Evolutionary conservation across 2,329 filamentous ascomycete genomes (phyloP).

Genomic region (Ceratocystis harringtonii): DNA sequence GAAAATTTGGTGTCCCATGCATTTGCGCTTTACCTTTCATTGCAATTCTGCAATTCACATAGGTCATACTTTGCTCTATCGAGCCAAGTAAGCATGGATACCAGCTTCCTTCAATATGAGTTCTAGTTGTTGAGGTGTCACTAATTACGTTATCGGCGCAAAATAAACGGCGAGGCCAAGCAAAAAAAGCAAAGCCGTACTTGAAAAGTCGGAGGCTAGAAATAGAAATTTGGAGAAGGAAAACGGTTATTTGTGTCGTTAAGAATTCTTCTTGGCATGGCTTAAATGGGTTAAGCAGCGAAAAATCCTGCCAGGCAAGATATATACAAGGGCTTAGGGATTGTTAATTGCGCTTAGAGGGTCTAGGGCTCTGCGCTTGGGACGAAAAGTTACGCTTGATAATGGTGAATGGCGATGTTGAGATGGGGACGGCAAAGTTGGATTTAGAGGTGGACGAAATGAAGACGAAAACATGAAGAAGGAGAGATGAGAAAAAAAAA

Average conservation of each 20-base stretch:
- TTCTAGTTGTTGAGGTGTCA: constrained; percentile 4
- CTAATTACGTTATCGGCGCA: constrained; percentile 8
- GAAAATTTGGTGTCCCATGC: constrained; percentile 12
- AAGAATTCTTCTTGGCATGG: neutral
- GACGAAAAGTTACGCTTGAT: neutral
- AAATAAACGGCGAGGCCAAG: neutral
- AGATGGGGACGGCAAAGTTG: neutral
- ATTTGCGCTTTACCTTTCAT: constrained; percentile 15
- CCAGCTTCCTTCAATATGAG: constrained; percentile 8
- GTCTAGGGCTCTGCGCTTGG: neutral
- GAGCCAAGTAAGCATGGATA: constrained; percentile 6
- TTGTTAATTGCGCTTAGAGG: neutral
- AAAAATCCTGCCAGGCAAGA: neutral
- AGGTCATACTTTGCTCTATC: constrained; percentile 9
- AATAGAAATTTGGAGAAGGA: constrained; percentile 3
- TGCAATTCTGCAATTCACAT: constrained; percentile 1
- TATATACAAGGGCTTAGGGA: neutral
- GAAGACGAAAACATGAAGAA: neutral
- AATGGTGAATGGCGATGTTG: neutral
- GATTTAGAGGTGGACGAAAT: neutral
- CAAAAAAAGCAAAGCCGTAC: neutral
- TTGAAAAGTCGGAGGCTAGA: neutral
- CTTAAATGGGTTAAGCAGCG: neutral
- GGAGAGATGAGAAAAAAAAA: neutral
- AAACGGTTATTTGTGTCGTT: neutral